phyloP scores from a whole-genome alignment of 176 grass and related monocot species.

The Eremochloa ophiuroides region DNA sequence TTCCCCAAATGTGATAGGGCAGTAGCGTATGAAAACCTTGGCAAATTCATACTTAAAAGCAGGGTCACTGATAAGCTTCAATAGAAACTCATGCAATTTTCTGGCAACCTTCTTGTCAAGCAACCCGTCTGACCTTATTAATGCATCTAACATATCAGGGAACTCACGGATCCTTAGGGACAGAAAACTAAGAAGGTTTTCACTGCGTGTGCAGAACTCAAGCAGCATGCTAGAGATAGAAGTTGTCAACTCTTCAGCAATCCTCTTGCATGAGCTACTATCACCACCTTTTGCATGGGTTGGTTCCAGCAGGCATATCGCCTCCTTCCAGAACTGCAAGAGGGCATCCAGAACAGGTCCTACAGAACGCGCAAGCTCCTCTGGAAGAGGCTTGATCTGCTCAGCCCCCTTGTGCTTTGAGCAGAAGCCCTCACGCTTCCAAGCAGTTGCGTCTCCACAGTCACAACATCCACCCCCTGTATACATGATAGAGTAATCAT shows the following conservation, averaged over 20 bases:
- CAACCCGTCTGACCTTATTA: constrained; percentile 59
- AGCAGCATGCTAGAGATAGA: constrained; percentile 69
- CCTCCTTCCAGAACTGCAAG: constrained; percentile 71
- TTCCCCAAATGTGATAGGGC: constrained; percentile 59
- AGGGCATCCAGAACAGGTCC: constrained; percentile 68
- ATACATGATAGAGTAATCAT: constrained; percentile 97
- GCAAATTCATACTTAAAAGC: constrained; percentile 91
- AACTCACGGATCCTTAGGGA: constrained; percentile 58
- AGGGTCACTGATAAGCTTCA: constrained; percentile 89
- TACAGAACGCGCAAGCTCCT: constrained; percentile 58
- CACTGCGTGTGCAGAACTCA: constrained; percentile 69
- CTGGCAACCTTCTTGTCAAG: constrained; percentile 69
- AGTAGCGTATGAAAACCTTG: constrained; percentile 74
- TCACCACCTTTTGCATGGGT: not conserved
- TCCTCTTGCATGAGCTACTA: constrained; percentile 4
- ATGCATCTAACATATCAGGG: constrained; percentile 53
- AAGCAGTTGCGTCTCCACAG: constrained; percentile 91
- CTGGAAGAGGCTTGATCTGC: constrained; percentile 75
- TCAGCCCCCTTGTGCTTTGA: constrained; percentile 78
- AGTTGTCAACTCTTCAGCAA: constrained; percentile 55
- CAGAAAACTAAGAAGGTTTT: constrained; percentile 87
- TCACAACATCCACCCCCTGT: constrained; percentile 95
- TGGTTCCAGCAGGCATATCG: constrained; percentile 39
- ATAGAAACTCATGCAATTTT: constrained; percentile 79
- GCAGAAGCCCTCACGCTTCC: constrained; percentile 95